Conservation (phyloP, 2,329 filamentous ascomycete species). For the Scedosporium apiospermum region DNA sequence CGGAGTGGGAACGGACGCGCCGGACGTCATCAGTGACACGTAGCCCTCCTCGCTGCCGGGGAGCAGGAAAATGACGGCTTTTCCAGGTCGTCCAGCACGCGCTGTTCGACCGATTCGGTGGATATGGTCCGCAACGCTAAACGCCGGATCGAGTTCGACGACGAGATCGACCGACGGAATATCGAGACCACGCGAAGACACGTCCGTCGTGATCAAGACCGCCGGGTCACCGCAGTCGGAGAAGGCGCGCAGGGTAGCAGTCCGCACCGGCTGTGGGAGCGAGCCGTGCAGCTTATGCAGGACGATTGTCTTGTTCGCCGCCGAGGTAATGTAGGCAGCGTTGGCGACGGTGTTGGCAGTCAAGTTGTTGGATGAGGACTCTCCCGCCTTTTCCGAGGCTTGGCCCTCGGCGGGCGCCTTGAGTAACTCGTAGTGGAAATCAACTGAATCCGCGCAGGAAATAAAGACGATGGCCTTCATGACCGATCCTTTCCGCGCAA, state of each 20-base stretch:
- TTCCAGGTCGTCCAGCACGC: slow-evolving; percentile 78
- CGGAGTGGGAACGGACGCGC: slow-evolving; percentile 35
- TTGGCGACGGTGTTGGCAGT: slow-evolving; percentile 55
- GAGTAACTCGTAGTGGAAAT: slow-evolving; percentile 89
- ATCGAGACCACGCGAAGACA: slow-evolving; percentile 90
- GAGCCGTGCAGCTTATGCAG: slow-evolving; percentile 88
- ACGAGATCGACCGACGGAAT: slow-evolving; percentile 91
- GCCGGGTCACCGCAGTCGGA: slow-evolving; percentile 63
- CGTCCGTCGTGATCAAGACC: slow-evolving; percentile 87
- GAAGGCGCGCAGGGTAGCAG: slow-evolving; percentile 76
- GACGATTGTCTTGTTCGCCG: slow-evolving; percentile 63
- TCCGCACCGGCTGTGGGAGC: slow-evolving; percentile 77
- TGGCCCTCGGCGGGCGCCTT: slow-evolving; percentile 20
- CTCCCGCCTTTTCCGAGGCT: slow-evolving; percentile 18
- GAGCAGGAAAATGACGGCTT: slow-evolving; percentile 80
- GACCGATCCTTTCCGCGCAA: slow-evolving; percentile 77
- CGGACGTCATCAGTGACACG: slow-evolving; percentile 54
- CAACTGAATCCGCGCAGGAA: slow-evolving; percentile 91
- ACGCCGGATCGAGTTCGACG: slow-evolving; percentile 92
- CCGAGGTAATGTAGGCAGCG: slow-evolving; percentile 63
- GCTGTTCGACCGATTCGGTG: slow-evolving; percentile 93
- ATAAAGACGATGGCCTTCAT: slow-evolving; percentile 98
- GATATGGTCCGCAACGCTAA: slow-evolving; percentile 85
- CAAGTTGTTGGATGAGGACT: slow-evolving; percentile 6
- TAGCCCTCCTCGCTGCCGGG: slow-evolving; percentile 92